Conservation (phyloP, 129 eudicot genomes). For the Flaveria brownii region DNA sequence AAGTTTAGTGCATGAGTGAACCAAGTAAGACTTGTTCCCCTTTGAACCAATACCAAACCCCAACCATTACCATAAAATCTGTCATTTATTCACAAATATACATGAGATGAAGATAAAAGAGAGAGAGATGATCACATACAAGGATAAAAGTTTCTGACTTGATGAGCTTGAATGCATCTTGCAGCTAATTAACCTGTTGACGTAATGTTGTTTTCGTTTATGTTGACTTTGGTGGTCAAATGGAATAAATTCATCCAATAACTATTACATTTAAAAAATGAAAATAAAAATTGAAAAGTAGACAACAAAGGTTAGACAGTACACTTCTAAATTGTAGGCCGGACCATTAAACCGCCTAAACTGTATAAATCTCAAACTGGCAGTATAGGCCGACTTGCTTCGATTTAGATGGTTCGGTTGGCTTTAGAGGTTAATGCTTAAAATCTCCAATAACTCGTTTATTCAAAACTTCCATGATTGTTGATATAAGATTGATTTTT, state of each 20-base stretch:
- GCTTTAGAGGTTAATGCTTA: too few species aligned
- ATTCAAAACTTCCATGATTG: not conserved
- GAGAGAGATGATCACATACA: constrained; percentile 27
- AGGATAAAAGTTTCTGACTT: constrained; percentile 11
- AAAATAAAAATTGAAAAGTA: too few species aligned
- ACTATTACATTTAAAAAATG: too few species aligned
- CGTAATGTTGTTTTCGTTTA: constrained; percentile 14
- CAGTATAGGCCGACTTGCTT: too few species aligned
- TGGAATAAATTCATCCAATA: not conserved
- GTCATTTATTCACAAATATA: constrained; percentile 48
- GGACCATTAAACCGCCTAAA: too few species aligned
- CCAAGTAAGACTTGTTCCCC: constrained; percentile 30
- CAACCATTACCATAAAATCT: constrained; percentile 23
- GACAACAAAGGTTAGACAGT: too few species aligned
- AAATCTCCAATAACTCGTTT: not conserved
- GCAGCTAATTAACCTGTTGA: constrained; percentile 33
- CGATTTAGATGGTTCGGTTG: too few species aligned
- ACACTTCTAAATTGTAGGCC: too few species aligned
- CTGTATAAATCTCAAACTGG: too few species aligned
- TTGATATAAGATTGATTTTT: not conserved
- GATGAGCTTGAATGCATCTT: constrained; percentile 12
- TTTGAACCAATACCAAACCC: constrained; percentile 32
- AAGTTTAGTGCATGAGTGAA: constrained; percentile 32
- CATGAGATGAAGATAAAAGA: constrained; percentile 22
- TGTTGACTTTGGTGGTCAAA: constrained; percentile 9